phyloP scores from a whole-genome alignment of 495 filamentous ascomycete species.

The Neurospora pannonica region DNA sequence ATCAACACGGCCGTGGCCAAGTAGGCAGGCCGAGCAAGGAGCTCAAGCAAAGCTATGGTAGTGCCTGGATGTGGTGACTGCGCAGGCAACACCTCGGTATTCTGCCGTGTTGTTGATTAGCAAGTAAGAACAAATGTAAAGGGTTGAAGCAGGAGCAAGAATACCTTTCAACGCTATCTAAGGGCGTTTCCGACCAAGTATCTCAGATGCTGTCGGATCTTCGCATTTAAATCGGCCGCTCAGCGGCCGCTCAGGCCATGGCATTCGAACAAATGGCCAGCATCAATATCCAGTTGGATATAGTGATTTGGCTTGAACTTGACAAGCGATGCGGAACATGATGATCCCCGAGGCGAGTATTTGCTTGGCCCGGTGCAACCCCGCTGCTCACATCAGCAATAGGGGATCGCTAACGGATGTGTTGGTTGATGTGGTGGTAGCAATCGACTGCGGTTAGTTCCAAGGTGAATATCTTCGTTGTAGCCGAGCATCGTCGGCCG shows the following conservation, averaged over 20 bases:
- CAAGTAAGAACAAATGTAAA: not conserved
- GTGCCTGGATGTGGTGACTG: not conserved
- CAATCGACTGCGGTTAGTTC: not conserved
- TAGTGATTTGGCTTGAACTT: not conserved
- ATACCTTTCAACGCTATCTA: not conserved
- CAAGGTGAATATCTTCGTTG: not conserved
- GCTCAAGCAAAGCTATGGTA: constrained; percentile 2
- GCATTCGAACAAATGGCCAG: not conserved
- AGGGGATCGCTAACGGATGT: not conserved
- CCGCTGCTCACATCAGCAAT: not conserved
- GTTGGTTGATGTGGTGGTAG: not conserved
- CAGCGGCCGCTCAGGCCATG: not conserved
- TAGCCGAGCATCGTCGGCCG: not conserved
- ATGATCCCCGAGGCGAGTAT: not conserved
- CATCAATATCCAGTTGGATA: not conserved
- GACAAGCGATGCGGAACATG: not conserved
- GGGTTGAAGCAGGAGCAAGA: not conserved
- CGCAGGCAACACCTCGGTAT: not conserved
- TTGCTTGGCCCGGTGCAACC: not conserved
- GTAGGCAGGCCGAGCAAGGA: constrained; percentile 16
- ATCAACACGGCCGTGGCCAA: constrained; percentile 16
- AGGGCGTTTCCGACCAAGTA: not conserved
- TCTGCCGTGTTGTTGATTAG: not conserved
- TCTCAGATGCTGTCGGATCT: not conserved
- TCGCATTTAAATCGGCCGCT: not conserved